Base-by-base conservation (phyloP, 2,329 filamentous ascomycete genomes). In the Stagonosporopsis chrysanthemi region DNA sequence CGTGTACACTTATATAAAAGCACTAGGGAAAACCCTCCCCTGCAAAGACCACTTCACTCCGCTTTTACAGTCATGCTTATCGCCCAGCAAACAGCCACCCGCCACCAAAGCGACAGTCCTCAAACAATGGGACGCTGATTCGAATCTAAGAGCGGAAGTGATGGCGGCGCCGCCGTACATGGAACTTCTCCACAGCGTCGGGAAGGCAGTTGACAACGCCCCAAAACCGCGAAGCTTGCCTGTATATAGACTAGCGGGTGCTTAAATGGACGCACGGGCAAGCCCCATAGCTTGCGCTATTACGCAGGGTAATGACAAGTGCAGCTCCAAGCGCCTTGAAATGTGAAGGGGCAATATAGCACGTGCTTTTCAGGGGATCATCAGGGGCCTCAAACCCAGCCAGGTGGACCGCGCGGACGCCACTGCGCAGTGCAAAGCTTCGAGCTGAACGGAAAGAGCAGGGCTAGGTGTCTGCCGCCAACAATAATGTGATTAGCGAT, bases 341-440 rank as follows among this genome's bases (percentile, higher is more conserved):
- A 31, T 17, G 38, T 36, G 23, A 31, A 31, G 31, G 12, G 38
- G 43, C 24, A 43, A 23, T 22, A 23, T 8, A 54, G 52, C 52
- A 54, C 52, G 52, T 48, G 52, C 52, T 47, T 43, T 43, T 48
- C 52, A 54, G 52, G 38, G 38, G 52, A 29, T 41, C 44, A 23
- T 31, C 39, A 54, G 43, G 43, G 50, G 43, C 14, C 28, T 41
- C 22, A 17, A 22, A 36, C 31, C 38, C 22, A 6, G 15, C 14
- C 3, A 15, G 19, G 31, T 44, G 12, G 31, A 38, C 23, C 40
- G 9, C 19, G 39, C 46, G 19, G 42, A 35, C 19, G 35, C 3
- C 41, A 22, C 26, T 38, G 36, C 24, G 22, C 41, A 22, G n/a
- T 38, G 36, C 24, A 28, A 28, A 15, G 22, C 3, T 38, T 31